Conservation (phyloP, 2,329 filamentous ascomycete species). For the Dothiorella sarmentorum region DNA sequence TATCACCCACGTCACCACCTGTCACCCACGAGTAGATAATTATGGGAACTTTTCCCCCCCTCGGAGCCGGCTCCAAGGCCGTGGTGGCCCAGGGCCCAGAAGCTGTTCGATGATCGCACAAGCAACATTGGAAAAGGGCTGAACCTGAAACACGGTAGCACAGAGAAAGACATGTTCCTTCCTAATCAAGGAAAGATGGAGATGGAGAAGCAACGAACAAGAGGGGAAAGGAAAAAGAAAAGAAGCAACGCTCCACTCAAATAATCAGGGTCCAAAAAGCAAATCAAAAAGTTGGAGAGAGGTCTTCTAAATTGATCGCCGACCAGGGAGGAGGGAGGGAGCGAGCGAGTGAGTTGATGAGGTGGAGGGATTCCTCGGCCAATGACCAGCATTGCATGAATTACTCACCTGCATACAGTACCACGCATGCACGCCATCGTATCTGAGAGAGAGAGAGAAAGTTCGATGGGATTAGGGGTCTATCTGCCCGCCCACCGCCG, state of each 20-base stretch:
- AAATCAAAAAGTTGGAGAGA: not conserved
- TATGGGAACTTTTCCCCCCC: no score
- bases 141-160: slow-evolving; percentile 3
- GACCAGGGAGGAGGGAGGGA: not conserved
- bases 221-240: not conserved
- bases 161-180: not conserved
- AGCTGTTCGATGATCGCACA: not conserved
- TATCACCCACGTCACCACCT: no score
- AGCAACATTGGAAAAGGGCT: not conserved
- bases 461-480: no score
- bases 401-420: no score
- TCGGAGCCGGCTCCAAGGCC: no score
- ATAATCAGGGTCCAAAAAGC: not conserved
- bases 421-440: no score
- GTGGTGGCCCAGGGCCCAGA: not conserved
- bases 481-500: not conserved
- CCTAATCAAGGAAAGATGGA: not conserved
- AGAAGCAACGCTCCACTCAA: not conserved
- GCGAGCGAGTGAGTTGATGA: not conserved
- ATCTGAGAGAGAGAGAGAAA: not conserved
- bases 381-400: not conserved
- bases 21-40: no score
- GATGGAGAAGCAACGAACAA: slow-evolving; percentile 6
- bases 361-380: not conserved
- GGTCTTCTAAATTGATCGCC: no score